A percentile compares a stretch with the other conserved stretches of the same genome.
These are phyloP conservation scores for Aurantiochytrium sp. DNA, from an alignment of 108 stramenopile genomes.

Conservation along the genomic window DNA sequence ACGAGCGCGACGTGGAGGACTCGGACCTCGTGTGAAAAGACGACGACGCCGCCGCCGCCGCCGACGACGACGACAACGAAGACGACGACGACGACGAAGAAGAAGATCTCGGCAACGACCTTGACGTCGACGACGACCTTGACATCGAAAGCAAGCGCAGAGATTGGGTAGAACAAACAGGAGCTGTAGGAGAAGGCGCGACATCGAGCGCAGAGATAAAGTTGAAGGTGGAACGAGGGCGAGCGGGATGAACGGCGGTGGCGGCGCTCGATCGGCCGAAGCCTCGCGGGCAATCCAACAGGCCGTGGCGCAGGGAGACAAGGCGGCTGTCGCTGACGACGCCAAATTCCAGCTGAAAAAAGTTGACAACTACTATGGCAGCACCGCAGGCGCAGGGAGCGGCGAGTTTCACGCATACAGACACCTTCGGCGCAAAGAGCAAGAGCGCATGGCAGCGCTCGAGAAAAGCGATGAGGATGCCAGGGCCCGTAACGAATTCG, in stretches of 20 bases:
- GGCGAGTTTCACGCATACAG: background rate
- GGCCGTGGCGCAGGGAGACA: background rate
- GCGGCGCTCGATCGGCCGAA: too few relatives aligned
- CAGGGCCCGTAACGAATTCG: background rate
- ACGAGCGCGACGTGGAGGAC: too few relatives aligned
- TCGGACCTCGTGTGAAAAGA: too few relatives aligned
- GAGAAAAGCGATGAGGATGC: background rate
- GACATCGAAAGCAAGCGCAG: background rate
- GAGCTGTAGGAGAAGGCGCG: background rate
- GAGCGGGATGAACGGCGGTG: too few relatives aligned
- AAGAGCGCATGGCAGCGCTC: background rate
- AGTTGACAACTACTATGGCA: background rate
- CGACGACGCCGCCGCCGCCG: too few relatives aligned
- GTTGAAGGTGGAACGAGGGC: background rate
- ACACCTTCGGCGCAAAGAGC: background rate
- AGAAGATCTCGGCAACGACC: background rate
- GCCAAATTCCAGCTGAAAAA: background rate
- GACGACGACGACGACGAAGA: background rate
- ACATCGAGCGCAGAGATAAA: background rate
- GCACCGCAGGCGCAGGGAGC: background rate
- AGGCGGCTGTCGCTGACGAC: background rate
- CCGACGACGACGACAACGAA: background rate
- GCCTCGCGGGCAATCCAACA: background rate
- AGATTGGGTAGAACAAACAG: background rate
- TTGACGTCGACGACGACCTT: background rate